Evolutionary conservation across 2,329 filamentous ascomycete genomes (phyloP).

Genomic region (Alternaria panax): DNA sequence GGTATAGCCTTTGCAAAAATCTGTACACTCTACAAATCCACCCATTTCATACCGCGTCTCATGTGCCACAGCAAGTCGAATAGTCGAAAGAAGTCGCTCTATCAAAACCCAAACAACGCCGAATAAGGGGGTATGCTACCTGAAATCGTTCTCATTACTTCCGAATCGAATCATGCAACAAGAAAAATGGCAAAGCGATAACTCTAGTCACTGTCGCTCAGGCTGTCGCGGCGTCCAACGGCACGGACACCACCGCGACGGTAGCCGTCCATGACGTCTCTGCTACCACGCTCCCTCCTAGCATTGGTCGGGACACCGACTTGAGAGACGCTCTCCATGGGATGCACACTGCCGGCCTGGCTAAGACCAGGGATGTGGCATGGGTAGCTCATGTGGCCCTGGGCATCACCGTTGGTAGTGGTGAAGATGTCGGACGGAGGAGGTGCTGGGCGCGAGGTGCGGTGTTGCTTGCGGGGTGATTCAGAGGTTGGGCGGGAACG

Average conservation of each 20-base stretch:
- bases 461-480: slow-evolving; percentile 45
- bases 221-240: slow-evolving; percentile 57
- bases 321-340: slow-evolving; percentile 51
- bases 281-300: slow-evolving; percentile 32
- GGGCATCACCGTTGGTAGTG: slow-evolving; percentile 50
- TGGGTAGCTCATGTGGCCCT: slow-evolving; percentile 63
- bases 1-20: neutral
- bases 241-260: slow-evolving; percentile 51
- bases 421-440: slow-evolving; percentile 47
- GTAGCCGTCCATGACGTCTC: slow-evolving; percentile 55
- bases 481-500: slow-evolving; percentile 44
- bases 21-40: neutral
- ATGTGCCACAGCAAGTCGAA: neutral
- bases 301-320: slow-evolving; percentile 45
- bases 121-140: neutral
- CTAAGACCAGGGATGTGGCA: slow-evolving; percentile 65
- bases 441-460: slow-evolving; percentile 36
- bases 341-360: slow-evolving; percentile 43
- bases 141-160: neutral
- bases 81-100: slow-evolving; percentile 2
- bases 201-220: slow-evolving; percentile 60
- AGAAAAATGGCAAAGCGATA: neutral
- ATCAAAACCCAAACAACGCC: slow-evolving; percentile 1
- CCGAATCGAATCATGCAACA: neutral
- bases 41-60: neutral